Evolutionary conservation across 148 eudicot species (phyloP).

Genomic region (Vaccinium vitisidaea): DNA sequence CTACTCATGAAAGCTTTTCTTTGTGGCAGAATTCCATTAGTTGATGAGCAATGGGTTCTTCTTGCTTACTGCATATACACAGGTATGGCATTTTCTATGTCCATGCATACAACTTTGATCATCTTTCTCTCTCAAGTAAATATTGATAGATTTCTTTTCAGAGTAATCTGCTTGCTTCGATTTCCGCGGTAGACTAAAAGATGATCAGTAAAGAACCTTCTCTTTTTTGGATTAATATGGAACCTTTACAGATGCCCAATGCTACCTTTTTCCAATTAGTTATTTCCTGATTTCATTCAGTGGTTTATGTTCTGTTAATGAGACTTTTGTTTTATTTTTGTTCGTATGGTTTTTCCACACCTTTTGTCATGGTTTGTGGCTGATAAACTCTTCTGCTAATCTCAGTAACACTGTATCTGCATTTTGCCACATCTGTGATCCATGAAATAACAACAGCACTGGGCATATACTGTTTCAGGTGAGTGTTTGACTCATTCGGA

Average conservation of each 20-base stretch:
- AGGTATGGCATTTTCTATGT: slow-evolving; percentile 35
- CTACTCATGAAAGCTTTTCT: not conserved
- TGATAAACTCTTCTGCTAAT: slow-evolving; percentile 18
- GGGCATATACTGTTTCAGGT: slow-evolving; percentile 90
- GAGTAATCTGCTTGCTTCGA: too few relatives aligned
- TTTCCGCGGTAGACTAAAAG: not conserved
- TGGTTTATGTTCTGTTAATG: not conserved
- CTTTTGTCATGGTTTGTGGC: not conserved
- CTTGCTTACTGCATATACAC: slow-evolving; percentile 65
- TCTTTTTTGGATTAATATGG: not conserved
- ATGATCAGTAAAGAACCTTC: not conserved
- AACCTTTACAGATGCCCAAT: not conserved
- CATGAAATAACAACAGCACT: slow-evolving; percentile 85
- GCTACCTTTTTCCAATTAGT: not conserved
- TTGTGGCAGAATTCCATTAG: slow-evolving; percentile 63
- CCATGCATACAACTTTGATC: not conserved
- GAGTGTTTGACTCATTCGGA: slow-evolving; percentile 16
- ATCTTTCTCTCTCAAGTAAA: not conserved
- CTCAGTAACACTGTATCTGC: slow-evolving; percentile 64
- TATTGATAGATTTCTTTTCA: not conserved
- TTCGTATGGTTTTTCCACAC: not conserved
- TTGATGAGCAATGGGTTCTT: slow-evolving; percentile 74
- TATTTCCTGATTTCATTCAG: not conserved
- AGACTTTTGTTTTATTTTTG: not conserved
- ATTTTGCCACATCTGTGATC: slow-evolving; percentile 75